Base-by-base conservation (phyloP, 495 filamentous ascomycete genomes). In the Hypoxylon fragiforme region DNA sequence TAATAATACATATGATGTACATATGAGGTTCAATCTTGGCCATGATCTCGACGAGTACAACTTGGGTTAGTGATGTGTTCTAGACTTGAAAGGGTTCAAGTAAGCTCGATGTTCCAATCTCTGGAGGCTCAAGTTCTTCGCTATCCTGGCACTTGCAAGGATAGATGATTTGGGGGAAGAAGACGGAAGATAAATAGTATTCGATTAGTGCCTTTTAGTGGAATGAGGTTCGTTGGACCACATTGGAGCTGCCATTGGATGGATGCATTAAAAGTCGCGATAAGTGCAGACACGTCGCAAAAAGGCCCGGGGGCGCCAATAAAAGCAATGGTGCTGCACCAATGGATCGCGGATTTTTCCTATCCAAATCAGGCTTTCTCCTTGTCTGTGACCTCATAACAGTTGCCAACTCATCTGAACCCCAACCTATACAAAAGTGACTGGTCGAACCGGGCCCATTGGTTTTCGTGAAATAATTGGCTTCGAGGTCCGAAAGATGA, bases 321-420 rank as follows among this genome's bases (percentile, higher is more conserved):
- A 36, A 19, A 51, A 50, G 36, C 30, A 45, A 34, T 28, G 20
- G 42, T 32, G 43, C 42, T 43, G 38, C 47, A 53, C 57, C 57
- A 61, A 61, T 57, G 46, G 46, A 52, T 53, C 30, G 48, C 52
- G 46, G 58, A 22, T 40, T 7, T 37, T 44, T 31, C 40, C 47
- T 31, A 46, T 32, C 47, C 47, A 50, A 57, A 57, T 57, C 58
- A 57, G 48, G 58, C 58, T 57, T n/a, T 49, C 48, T 22, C 26
- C 31, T 51, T 40, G 42, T 24, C 13, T 40, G 59, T 63, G 54
- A 58, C 52, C 21, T 57, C 59, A 54, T 44, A 22, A 63, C 54
- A 42, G 30, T 41, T 58, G 59, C 59, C 59, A 63, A 58, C 59
- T 57, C 59, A 63, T 63, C 59, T 45, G 30, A 58, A 45, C 28